Evolutionary conservation across 805 yeast species (phyloP), one percentile per base, ranked within the genome.

Genomic region (Saccharomycopsis oosterbeekiorum): DNA sequence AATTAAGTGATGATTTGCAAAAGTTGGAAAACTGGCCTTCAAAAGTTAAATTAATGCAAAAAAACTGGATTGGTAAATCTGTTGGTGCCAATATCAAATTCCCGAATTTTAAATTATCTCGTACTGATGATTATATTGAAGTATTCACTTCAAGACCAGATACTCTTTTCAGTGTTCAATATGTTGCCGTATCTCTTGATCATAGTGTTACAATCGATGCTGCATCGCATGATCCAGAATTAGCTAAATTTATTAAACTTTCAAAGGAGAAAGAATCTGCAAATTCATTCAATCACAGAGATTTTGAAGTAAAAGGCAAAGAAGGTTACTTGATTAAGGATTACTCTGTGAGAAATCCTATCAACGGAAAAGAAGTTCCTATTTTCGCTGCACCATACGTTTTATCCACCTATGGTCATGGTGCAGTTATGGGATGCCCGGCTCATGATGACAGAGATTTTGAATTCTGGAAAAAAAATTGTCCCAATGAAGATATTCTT

Each of bases 371-470:
- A 69, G 71, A 2, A 15, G 66, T 73, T 37, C 97, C 97, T 0
- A 83, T 93, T 0, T 94, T 81, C 74, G 92, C 80, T 1, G 97
- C 98, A 0, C 96, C 97, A 0, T 94, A 92, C 71, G 98, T 93
- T 0, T 70, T 93, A 41, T 84, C 88, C 3, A 75, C 80, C 2
- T 93, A 93, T 69, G 97, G 97, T 0, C 83, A 83, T 61, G 97
- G 97, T 47, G 96, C 97, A 0, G 98, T 93, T 0, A 93, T 94
- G 98, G 99, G 99, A 1, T 89, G 96, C 68, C 99, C 99, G 1
- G 97, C 88, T 0, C 97, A 92, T 71, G 98, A 94, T 71, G 75
- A 77, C 55, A 79, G 98, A 64, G 99, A 94, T 69, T 82, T 70
- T 67, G 88, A 78, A 8, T 93, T 94, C 69, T 93, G 97, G 97